Evolutionary conservation across 75 land plant species (phyloP).

Genomic region (Adiantum capillusveneris): DNA sequence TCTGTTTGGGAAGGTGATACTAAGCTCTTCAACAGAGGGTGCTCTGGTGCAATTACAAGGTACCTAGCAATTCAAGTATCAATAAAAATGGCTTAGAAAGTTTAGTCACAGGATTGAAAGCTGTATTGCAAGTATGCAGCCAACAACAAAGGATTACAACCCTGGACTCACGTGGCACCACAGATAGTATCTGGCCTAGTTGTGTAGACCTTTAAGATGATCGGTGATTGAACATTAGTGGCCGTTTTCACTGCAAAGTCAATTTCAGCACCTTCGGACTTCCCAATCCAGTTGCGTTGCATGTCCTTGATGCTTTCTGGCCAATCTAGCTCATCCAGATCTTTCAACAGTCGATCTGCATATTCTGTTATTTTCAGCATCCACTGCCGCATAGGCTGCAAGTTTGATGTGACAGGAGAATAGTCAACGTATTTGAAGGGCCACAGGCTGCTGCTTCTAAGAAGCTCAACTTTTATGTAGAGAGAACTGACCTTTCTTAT

Average conservation of each 20-base stretch:
- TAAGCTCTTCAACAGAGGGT: slow-evolving; percentile 35
- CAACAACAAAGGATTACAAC: neutral
- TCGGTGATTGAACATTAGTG: slow-evolving; percentile 20
- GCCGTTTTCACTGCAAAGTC: slow-evolving; percentile 43
- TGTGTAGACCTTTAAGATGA: slow-evolving; percentile 62
- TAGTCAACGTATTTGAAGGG: neutral
- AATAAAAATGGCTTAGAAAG: too few species aligned
- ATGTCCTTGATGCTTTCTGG: slow-evolving; percentile 96
- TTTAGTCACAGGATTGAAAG: too few species aligned
- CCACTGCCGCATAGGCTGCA: slow-evolving; percentile 96
- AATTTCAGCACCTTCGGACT: slow-evolving; percentile 90
- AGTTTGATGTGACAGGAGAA: slow-evolving; percentile 9
- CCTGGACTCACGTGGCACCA: slow-evolving; percentile 74
- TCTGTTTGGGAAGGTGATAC: neutral
- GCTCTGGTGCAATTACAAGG: slow-evolving; percentile 88
- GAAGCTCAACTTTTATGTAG: too few species aligned
- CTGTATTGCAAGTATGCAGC: too few species aligned
- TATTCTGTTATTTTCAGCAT: slow-evolving; percentile 89
- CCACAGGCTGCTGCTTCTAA: too few species aligned
- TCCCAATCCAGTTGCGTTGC: slow-evolving; percentile 97
- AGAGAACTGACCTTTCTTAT: slow-evolving; percentile 51
- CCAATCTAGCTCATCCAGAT: slow-evolving; percentile 90
- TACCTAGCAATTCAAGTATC: slow-evolving; percentile 38
- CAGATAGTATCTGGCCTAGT: slow-evolving; percentile 93
- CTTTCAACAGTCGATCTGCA: slow-evolving; percentile 94